Conservation (phyloP, 305 asterid species). For the Fraxinus dipetala region DNA sequence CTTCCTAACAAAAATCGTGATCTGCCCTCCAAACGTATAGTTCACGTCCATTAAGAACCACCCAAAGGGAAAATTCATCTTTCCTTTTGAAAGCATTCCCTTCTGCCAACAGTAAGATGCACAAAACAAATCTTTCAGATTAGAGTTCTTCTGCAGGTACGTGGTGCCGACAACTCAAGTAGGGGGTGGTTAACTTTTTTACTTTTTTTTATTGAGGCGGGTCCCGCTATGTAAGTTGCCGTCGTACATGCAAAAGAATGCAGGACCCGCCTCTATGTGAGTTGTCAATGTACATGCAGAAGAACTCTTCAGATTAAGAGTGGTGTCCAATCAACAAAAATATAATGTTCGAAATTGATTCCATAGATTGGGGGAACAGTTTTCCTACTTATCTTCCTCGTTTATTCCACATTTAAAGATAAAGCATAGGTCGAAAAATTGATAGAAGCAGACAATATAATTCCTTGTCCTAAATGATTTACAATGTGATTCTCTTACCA, state of each 20-base stretch:
- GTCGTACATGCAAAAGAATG: too few species aligned
- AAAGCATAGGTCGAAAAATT: neutral
- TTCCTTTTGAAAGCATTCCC: neutral
- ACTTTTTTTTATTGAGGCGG: too few species aligned
- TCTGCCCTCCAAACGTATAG: neutral
- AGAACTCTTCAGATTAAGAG: neutral
- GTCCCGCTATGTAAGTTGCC: too few species aligned
- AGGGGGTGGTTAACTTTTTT: too few species aligned
- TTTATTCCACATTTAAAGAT: neutral
- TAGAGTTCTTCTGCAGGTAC: too few species aligned
- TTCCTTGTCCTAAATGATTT: neutral
- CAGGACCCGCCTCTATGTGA: too few species aligned
- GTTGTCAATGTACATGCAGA: too few species aligned
- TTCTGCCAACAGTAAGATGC: neutral
- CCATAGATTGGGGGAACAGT: neutral
- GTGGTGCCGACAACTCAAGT: too few species aligned
- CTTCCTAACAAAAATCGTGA: neutral
- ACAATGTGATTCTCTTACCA: slow-evolving; percentile 10
- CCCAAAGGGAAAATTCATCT: neutral
- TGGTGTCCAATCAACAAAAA: neutral
- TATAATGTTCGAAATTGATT: neutral
- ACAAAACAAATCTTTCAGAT: neutral
- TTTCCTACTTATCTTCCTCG: neutral
- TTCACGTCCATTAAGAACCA: neutral
- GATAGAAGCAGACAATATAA: neutral